Percentiles rank a stretch among this genome's conserved stretches.
Evolutionary conservation across 345 rosid species (phyloP).

Genomic region (Physaria fendleri): DNA sequence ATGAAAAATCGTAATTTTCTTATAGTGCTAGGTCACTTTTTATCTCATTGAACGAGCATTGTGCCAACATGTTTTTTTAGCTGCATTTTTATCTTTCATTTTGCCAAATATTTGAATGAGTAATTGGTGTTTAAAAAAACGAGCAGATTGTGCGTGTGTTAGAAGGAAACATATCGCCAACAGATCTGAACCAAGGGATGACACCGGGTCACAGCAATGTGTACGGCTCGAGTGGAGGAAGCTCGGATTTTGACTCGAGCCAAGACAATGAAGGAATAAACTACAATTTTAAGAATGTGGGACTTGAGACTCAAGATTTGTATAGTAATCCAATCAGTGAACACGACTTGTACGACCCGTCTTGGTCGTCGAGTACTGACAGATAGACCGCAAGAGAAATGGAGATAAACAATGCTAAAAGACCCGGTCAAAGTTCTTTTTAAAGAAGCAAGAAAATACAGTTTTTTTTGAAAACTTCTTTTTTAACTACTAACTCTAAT

Average conservation of each 20-base stretch:
- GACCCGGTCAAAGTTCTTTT: constrained; percentile 30
- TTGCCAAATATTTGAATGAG: no score
- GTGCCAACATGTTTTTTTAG: neutral
- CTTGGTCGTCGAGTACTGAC: constrained; percentile 56
- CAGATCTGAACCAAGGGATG: constrained; percentile 69
- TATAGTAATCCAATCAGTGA: constrained; percentile 60
- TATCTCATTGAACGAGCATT: neutral
- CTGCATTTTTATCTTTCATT: neutral
- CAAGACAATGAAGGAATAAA: constrained; percentile 62
- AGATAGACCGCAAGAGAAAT: constrained; percentile 46
- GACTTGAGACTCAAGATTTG: constrained; percentile 39
- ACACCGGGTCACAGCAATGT: constrained; percentile 61
- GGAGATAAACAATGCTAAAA: constrained; percentile 51
- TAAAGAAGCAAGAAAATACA: neutral
- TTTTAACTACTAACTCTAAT: neutral
- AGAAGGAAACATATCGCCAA: constrained; percentile 58
- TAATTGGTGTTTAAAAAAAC: neutral
- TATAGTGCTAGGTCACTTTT: no score
- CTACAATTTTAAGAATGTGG: constrained; percentile 51
- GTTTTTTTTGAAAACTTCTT: neutral
- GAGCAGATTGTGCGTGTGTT: constrained; percentile 64
- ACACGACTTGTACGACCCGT: constrained; percentile 47
- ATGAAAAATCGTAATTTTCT: no score
- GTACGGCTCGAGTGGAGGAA: constrained; percentile 51
- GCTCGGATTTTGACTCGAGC: constrained; percentile 59